Conservation (phyloP, 257 asterid genomes). For the Asclepias syriaca region DNA sequence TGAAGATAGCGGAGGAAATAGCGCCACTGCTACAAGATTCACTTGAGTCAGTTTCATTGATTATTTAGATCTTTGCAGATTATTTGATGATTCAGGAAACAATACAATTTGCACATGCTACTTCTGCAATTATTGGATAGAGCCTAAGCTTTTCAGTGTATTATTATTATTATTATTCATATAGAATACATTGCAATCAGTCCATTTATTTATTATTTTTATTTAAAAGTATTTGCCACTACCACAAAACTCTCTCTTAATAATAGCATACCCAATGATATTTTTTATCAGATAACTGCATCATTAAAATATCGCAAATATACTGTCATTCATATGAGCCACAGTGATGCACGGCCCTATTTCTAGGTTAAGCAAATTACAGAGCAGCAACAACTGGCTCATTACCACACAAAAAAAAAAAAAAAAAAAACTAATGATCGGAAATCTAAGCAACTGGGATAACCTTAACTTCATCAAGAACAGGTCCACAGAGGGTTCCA, state of each 20-base stretch:
- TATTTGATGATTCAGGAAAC: constrained; percentile 1
- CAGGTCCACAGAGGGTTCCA: constrained; percentile 83
- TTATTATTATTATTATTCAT: not conserved
- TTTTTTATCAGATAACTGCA: not conserved
- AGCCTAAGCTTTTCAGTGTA: not conserved
- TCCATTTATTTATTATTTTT: not conserved
- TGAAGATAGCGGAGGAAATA: constrained; percentile 39
- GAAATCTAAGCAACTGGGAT: constrained; percentile 32
- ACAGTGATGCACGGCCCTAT: not conserved
- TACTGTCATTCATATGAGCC: not conserved
- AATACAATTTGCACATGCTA: not conserved
- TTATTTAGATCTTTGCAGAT: not conserved
- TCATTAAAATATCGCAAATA: not conserved
- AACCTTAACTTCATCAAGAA: constrained; percentile 61
- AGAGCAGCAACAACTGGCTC: constrained; percentile 8
- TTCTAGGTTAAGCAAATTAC: constrained; percentile 8
- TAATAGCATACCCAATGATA: not conserved
- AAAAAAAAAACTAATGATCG: not conserved
- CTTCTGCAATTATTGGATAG: not conserved
- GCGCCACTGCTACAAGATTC: not conserved
- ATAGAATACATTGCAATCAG: not conserved
- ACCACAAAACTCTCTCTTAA: too few species aligned
- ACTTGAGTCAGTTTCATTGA: not conserved
- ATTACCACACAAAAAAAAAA: not conserved
- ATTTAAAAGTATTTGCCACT: not conserved